These are phyloP conservation scores for Euphorbia celastroides DNA, from an alignment of 441 rosid species.

Conservation along the genomic window DNA sequence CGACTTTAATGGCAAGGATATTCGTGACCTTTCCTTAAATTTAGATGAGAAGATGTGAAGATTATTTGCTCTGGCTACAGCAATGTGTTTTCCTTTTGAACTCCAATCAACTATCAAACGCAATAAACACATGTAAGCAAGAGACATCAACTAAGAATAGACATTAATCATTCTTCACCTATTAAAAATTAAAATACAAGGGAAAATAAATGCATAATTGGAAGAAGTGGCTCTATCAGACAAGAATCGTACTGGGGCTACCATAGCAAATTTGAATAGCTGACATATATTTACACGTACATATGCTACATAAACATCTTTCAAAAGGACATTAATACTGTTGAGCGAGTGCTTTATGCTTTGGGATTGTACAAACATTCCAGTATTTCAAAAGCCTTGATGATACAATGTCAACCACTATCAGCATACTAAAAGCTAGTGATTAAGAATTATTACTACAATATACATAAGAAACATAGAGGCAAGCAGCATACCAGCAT, in stretches of 20 bases:
- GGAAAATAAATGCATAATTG: background rate
- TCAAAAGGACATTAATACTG: background rate
- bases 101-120: constrained; percentile 73
- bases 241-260: background rate
- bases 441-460: background rate
- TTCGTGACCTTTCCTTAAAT: constrained; percentile 47
- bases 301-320: too few species aligned
- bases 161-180: background rate
- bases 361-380: background rate
- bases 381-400: background rate
- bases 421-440: background rate
- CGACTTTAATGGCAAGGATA: constrained; percentile 49
- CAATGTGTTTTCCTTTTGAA: constrained; percentile 59
- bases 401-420: background rate
- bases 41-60: constrained; percentile 63
- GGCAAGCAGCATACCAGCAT: constrained; percentile 54
- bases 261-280: background rate
- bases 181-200: background rate
- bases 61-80: constrained; percentile 49
- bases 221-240: background rate
- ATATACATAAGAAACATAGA: background rate
- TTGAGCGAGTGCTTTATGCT: background rate
- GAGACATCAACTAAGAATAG: background rate
- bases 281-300: too few species aligned
- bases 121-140: constrained; percentile 14